phyloP scores from a whole-genome alignment of 1,284 basidiomycete genomes.

The Fomitopsis pinicola region DNA sequence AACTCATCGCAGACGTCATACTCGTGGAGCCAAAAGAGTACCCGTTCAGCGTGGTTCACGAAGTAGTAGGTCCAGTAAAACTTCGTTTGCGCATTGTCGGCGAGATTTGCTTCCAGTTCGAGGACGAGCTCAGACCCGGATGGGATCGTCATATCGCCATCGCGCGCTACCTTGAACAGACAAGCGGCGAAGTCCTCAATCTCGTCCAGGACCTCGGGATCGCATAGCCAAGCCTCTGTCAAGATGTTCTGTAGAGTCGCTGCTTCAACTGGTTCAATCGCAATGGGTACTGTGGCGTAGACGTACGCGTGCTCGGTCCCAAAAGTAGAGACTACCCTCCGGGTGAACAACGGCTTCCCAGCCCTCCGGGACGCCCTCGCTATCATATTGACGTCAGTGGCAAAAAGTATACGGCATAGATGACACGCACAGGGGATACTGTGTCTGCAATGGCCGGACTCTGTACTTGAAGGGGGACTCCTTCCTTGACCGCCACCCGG shows the following conservation, averaged over 20 bases:
- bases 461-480: slow-evolving; percentile 1
- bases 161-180: slow-evolving; percentile 7
- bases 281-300: background rate
- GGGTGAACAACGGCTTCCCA: slow-evolving; percentile 24
- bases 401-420: no score
- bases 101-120: slow-evolving; percentile 12
- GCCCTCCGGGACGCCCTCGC: slow-evolving; percentile 12
- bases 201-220: slow-evolving; percentile 8
- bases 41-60: slow-evolving; percentile 14
- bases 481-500: background rate
- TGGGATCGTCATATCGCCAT: slow-evolving; percentile 6
- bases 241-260: slow-evolving; percentile 16
- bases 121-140: slow-evolving; percentile 20
- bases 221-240: slow-evolving; percentile 24
- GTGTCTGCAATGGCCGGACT: slow-evolving; percentile 10
- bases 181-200: slow-evolving; percentile 14
- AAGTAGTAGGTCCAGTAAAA: slow-evolving; percentile 27
- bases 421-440: slow-evolving; percentile 11
- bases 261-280: background rate
- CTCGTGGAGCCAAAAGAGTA: slow-evolving; percentile 26
- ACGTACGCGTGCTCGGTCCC: slow-evolving; percentile 16
- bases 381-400: background rate
- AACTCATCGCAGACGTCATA: slow-evolving; percentile 25
- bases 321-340: slow-evolving; percentile 26
- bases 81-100: background rate